Evolutionary conservation across 768 basidiomycete species (phyloP), one percentile per base, ranked within the genome.

Genomic region (Suillus americanus): DNA sequence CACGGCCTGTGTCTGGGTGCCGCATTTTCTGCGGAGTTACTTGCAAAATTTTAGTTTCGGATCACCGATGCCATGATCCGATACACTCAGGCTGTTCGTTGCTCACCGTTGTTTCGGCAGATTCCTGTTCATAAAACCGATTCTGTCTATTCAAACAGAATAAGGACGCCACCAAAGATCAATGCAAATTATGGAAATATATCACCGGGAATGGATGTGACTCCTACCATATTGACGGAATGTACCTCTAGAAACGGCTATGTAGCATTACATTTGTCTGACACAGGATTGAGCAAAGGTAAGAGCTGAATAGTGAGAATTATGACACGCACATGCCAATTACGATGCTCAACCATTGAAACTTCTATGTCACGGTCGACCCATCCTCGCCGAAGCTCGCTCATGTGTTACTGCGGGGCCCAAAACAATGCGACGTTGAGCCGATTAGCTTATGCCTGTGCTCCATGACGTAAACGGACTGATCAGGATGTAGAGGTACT

Each of bases 401-500:
- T 46, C 16, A 69, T 51, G 62, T 75, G 72, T 14, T 63, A 65
- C 1, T 71, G 64, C 3, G 72, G 74, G 0, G 73, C 72, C 50
- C 70, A 63, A 63, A 73, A 71, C 35, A 76, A 61, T 2, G 73
- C 55, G 1, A 66, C 63, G 2, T 72, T 68, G 12, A 61, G 2
- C 72, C 57, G 1, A 65, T 61, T 12, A 65, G 55, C 3, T 51
- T 25, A 25, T 18, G 46, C 43, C 4, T 53, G 43, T 25, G 64
- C 61, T 18, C 53, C 30, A 48, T 53, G 6, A 65, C 62, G 38
- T 68, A 70, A 18, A 86, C 74, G 20, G 81, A 83, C 64, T 80
- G 78, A 62, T 81, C 74, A 1, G 80, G 75, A 48, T 79, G 71
- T 14, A 86, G 73, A 7, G 83, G 81, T 82, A 46, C 68, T 70